These are phyloP conservation scores for Thozetella sp. DNA, from an alignment of 495 filamentous ascomycete genomes.

Conservation along the genomic window DNA sequence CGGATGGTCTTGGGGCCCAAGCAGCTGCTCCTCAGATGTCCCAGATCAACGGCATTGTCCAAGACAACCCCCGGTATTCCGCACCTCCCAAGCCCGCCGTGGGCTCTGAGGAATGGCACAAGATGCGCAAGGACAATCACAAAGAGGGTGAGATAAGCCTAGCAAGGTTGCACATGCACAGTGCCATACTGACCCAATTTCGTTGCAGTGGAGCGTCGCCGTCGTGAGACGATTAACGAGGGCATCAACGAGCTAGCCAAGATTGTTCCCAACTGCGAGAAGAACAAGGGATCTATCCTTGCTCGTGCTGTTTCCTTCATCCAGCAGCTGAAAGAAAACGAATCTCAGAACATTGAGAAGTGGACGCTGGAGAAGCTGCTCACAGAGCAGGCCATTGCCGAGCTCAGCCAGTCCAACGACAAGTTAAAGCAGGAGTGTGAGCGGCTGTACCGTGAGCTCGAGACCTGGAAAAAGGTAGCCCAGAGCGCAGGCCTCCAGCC, in stretches of 20 bases:
- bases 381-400: slow-evolving; percentile 89
- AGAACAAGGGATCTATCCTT: slow-evolving; percentile 97
- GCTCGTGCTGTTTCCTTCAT: slow-evolving; percentile 95
- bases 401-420: slow-evolving; percentile 85
- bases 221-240: slow-evolving; percentile 98
- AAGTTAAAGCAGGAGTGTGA: slow-evolving; percentile 83
- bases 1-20: slow-evolving; percentile 48
- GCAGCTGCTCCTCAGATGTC: slow-evolving; percentile 33
- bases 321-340: slow-evolving; percentile 90
- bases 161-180: background rate
- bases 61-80: slow-evolving; percentile 20
- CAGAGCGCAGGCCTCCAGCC: slow-evolving; percentile 70
- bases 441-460: slow-evolving; percentile 71
- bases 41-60: slow-evolving; percentile 30
- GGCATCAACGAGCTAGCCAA: slow-evolving; percentile 98
- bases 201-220: slow-evolving; percentile 86
- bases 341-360: slow-evolving; percentile 89
- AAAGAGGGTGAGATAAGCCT: slow-evolving; percentile 79
- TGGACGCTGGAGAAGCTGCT: slow-evolving; percentile 97
- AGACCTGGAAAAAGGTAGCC: slow-evolving; percentile 84
- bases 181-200: slow-evolving; percentile 5
- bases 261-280: slow-evolving; percentile 96
- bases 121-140: slow-evolving; percentile 95
- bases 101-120: slow-evolving; percentile 97
- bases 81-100: slow-evolving; percentile 77